These are phyloP conservation scores for Alternaria arbusti DNA, from an alignment of 2,329 filamentous ascomycete genomes.

Conservation along the genomic window DNA sequence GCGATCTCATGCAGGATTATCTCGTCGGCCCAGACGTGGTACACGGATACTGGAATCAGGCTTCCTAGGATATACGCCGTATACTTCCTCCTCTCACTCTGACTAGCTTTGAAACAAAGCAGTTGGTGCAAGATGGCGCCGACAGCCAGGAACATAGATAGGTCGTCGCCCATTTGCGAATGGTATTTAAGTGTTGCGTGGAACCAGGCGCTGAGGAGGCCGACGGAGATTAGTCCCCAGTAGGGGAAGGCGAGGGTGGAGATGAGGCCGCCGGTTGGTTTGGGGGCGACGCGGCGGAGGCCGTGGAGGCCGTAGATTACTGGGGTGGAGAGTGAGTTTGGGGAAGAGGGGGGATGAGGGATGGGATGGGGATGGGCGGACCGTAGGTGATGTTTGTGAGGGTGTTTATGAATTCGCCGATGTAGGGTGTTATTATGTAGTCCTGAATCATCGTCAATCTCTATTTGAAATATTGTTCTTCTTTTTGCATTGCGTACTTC, in stretches of 20 bases:
- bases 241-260: slow-evolving; percentile 49
- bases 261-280: slow-evolving; percentile 36
- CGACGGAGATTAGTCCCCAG: slow-evolving; percentile 52
- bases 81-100: slow-evolving; percentile 28
- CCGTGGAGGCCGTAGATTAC: slow-evolving; percentile 47
- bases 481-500: slow-evolving; percentile 26
- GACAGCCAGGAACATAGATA: slow-evolving; percentile 64
- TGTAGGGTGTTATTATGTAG: slow-evolving; percentile 59
- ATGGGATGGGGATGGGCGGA: slow-evolving; percentile 28
- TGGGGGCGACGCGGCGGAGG: slow-evolving; percentile 32
- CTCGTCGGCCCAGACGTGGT: slow-evolving; percentile 49
- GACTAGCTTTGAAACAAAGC: slow-evolving; percentile 51
- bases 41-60: slow-evolving; percentile 43
- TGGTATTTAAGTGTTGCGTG: slow-evolving; percentile 56
- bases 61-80: slow-evolving; percentile 36
- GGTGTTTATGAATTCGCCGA: slow-evolving; percentile 62
- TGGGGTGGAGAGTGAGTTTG: slow-evolving; percentile 9
- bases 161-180: slow-evolving; percentile 61
- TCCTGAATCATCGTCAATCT: too few relatives aligned
- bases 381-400: slow-evolving; percentile 59
- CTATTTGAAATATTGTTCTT: too few relatives aligned
- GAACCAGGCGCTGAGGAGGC: slow-evolving; percentile 51
- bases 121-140: slow-evolving; percentile 61
- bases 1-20: slow-evolving; percentile 47
- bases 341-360: not conserved